Conservation (phyloP, 164 flowering plant species). For the Brasenia schreberi region DNA sequence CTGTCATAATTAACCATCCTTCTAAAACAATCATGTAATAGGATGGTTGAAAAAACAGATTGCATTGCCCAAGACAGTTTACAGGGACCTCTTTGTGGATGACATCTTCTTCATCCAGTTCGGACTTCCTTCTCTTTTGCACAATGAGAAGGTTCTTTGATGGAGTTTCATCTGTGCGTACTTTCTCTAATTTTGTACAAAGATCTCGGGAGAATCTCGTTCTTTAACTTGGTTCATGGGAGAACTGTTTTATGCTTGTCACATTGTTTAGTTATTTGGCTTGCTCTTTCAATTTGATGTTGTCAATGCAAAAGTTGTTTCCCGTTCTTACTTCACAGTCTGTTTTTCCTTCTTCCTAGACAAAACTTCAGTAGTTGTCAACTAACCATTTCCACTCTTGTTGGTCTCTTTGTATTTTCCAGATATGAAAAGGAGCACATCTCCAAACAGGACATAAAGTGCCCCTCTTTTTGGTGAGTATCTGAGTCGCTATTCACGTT, state of each 20-base stretch:
- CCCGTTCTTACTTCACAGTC: background rate
- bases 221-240: too few species aligned
- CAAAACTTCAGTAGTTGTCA: background rate
- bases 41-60: too few species aligned
- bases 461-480: slow-evolving; percentile 29
- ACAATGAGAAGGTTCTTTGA: too few species aligned
- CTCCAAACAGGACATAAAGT: slow-evolving; percentile 23
- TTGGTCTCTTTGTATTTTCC: background rate
- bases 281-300: background rate
- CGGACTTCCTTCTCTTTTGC: too few species aligned
- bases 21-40: too few species aligned
- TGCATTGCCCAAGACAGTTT: too few species aligned
- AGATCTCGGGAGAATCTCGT: too few species aligned
- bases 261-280: background rate
- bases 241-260: background rate
- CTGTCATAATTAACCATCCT: too few species aligned
- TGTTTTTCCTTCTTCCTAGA: background rate
- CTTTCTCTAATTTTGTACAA: too few species aligned
- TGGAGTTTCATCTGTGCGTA: too few species aligned
- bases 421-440: slow-evolving; percentile 23
- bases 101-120: too few species aligned
- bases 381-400: background rate
- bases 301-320: background rate
- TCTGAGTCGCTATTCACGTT: background rate
- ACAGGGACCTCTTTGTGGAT: too few species aligned